phyloP scores from a whole-genome alignment of 805 yeast genomes.

The Suhomyces tanzawaensis region DNA sequence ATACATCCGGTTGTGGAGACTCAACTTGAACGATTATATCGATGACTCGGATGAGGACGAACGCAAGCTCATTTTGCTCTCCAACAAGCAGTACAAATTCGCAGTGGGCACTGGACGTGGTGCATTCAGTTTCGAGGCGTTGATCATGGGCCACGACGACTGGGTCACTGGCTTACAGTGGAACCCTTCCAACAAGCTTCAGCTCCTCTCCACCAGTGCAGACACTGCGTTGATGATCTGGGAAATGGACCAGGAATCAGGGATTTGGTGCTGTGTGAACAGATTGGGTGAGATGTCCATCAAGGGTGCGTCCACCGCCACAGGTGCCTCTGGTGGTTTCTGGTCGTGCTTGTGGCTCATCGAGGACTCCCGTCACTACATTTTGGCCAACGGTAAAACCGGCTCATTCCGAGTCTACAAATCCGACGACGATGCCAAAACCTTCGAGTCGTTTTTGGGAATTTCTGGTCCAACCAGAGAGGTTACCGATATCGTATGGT shows the following conservation, averaged over 20 bases:
- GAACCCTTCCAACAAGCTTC: slow-evolving; percentile 58
- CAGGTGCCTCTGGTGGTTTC: slow-evolving; percentile 81
- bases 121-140: slow-evolving; percentile 81
- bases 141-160: slow-evolving; percentile 97
- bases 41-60: slow-evolving; percentile 58
- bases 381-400: slow-evolving; percentile 83
- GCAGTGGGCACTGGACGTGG: slow-evolving; percentile 34
- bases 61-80: slow-evolving; percentile 50
- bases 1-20: slow-evolving; percentile 86
- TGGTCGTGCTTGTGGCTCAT: slow-evolving; percentile 69
- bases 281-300: slow-evolving; percentile 90
- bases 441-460: slow-evolving; percentile 51
- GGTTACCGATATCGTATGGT: slow-evolving; percentile 80
- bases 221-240: slow-evolving; percentile 93
- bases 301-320: slow-evolving; percentile 97
- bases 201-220: slow-evolving; percentile 80
- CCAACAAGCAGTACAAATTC: slow-evolving; percentile 73
- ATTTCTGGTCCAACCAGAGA: slow-evolving; percentile 74
- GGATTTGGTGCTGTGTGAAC: slow-evolving; percentile 81
- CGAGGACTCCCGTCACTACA: slow-evolving; percentile 32
- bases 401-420: slow-evolving; percentile 88
- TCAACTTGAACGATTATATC: slow-evolving; percentile 53
- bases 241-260: slow-evolving; percentile 84
- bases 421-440: slow-evolving; percentile 22
- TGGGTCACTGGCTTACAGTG: slow-evolving; percentile 88